phyloP scores from a whole-genome alignment of 148 eudicot species.

The Rhododendron molle region DNA sequence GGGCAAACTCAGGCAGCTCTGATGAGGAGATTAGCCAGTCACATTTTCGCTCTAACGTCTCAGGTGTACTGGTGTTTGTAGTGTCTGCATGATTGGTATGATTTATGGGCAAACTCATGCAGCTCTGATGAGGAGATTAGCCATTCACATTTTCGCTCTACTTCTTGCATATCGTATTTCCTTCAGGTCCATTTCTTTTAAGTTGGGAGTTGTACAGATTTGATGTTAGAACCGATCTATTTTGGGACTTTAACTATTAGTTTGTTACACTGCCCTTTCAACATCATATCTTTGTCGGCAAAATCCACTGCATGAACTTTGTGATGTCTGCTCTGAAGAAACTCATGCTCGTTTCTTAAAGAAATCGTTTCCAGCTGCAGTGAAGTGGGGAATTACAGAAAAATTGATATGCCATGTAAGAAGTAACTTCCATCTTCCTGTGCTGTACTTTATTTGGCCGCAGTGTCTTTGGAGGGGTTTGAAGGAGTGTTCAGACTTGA shows the following conservation, averaged over 20 bases:
- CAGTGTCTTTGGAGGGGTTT: not conserved
- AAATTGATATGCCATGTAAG: not conserved
- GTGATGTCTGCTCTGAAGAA: not conserved
- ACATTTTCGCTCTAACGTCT: not conserved
- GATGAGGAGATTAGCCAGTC: not conserved
- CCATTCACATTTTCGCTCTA: not conserved
- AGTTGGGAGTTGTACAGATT: not conserved
- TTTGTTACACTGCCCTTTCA: not conserved
- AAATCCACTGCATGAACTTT: not conserved
- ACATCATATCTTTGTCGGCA: not conserved
- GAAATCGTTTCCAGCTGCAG: not conserved
- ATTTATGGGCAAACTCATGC: not conserved
- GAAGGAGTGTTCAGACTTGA: not conserved
- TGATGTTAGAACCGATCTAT: not conserved
- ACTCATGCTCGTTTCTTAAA: not conserved
- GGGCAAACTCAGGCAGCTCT: not conserved
- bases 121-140: not conserved
- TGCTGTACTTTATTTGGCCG: not conserved
- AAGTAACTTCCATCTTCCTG: not conserved
- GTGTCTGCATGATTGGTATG: not conserved
- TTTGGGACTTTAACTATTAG: not conserved
- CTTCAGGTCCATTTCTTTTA: not conserved
- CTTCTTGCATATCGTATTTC: not conserved
- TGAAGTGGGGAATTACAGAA: not conserved
- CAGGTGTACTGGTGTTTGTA: not conserved